A percentile compares a stretch with the other conserved stretches of the same genome.
Conservation (phyloP, 805 yeast species). For the Myxozyma mucilagina region DNA sequence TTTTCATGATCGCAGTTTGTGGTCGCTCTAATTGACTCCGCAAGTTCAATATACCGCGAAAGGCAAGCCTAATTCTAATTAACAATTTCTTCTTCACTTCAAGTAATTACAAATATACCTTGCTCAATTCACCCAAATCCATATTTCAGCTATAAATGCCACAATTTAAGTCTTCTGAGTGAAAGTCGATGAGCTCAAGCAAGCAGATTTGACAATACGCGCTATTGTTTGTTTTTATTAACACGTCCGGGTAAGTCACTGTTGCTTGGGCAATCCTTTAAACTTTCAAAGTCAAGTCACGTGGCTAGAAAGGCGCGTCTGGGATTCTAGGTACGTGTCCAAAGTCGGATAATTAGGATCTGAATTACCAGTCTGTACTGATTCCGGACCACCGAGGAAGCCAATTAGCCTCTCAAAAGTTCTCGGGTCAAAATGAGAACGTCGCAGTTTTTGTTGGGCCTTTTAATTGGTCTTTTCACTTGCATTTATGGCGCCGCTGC, state of each 20-base stretch:
- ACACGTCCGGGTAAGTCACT: constrained; percentile 5
- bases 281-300: neutral
- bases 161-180: neutral
- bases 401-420: too few species aligned
- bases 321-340: constrained; percentile 13
- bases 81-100: neutral
- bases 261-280: neutral
- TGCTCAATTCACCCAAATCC: constrained; percentile 9
- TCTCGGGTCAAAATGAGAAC: constrained; percentile 1
- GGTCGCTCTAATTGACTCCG: constrained; percentile 8
- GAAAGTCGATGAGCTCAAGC: neutral
- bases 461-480: neutral
- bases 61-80: neutral
- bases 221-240: neutral
- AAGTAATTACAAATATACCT: neutral
- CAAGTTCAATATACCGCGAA: constrained; percentile 1
- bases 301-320: neutral
- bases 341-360: neutral
- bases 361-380: too few species aligned
- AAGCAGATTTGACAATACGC: neutral
- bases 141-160: neutral
- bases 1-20: neutral
- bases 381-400: too few species aligned
- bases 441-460: neutral
- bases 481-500: neutral